phyloP scores from a whole-genome alignment of 345 rosid genomes.

The Melastoma malabathricum region DNA sequence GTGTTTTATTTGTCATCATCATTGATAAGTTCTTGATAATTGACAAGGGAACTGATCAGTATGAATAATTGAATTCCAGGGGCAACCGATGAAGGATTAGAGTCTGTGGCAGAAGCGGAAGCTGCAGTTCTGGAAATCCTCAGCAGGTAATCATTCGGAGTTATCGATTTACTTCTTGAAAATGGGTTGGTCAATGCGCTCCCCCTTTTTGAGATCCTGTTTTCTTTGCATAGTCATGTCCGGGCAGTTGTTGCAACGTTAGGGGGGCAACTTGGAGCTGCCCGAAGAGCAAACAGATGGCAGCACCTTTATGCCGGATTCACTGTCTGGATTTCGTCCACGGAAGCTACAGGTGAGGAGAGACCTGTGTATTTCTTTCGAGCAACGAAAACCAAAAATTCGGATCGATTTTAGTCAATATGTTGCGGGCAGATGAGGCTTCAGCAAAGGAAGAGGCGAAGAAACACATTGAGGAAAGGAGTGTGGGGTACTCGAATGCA shows the following conservation, averaged over 20 bases:
- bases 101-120: constrained; percentile 59
- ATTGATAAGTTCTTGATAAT: too few species aligned
- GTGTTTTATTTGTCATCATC: constrained; percentile 4
- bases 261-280: constrained; percentile 74
- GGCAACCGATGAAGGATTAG: constrained; percentile 57
- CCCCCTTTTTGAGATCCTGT: constrained; percentile 1
- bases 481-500: constrained; percentile 58
- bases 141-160: constrained; percentile 38
- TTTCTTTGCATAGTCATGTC: constrained; percentile 50
- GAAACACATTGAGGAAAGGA: constrained; percentile 33
- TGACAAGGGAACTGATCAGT: constrained; percentile 15
- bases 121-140: constrained; percentile 54
- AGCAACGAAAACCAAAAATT: too few species aligned
- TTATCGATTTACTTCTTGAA: too few species aligned
- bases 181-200: background rate
- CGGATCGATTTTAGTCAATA: background rate
- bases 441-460: constrained; percentile 71
- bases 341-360: constrained; percentile 59
- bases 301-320: constrained; percentile 75
- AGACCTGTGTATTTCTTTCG: constrained; percentile 2
- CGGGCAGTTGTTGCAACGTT: constrained; percentile 77
- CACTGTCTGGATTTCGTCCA: constrained; percentile 72
- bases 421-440: constrained; percentile 38
- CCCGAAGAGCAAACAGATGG: constrained; percentile 51
- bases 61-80: constrained; percentile 30